Evolutionary conservation across 805 yeast species (phyloP), one percentile per base, ranked within the genome.

Genomic region (Ogataea naganishii): DNA sequence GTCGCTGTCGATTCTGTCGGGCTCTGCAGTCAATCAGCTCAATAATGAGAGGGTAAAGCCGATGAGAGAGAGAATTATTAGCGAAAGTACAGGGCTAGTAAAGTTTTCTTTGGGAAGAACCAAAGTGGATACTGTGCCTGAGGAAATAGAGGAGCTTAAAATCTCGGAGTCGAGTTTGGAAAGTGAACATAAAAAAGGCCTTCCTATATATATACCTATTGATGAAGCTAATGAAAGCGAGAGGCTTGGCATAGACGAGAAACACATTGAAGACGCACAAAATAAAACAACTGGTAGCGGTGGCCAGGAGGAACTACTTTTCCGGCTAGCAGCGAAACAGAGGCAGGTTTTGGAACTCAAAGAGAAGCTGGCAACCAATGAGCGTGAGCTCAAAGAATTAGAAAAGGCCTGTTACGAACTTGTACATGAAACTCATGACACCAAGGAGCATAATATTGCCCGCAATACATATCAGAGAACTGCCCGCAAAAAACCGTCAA

Each of bases 21-120:
- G 51, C 1, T 44, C 56, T 8, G 23, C 37, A 1, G 8, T 48
- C 11, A 51, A 51, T 27, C 44, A 38, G 24, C 27, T 49, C 15
- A 44, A 40, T 27, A 41, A 39, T 26, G 14, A n/a, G n/a, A 9
- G n/a, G n/a, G 22, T 9, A 20, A 53, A 45, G 20, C 58, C 58
- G 7, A 34, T 46, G 3, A 58, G 46, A 23, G 62, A 62, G 32
- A 47, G 75, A 34, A 44, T 68, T 9, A 52, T 66, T 10, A 67
- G 75, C 39, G 69, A 65, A 36, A 53, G 66, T 6, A 70, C 76
- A 0, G 77, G 78, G 0, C 44, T 70, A 21, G 67, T 58, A 12
- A 69, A 66, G 37, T 65, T 69, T 39, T 50, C 66, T 0, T 33
- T 64, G 15, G 38, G 44, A 9, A 31, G 38, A 16, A 47, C n/a